Conservation (phyloP, 1,139 yeast species). For the Scheffersomyces illinoinensis region DNA sequence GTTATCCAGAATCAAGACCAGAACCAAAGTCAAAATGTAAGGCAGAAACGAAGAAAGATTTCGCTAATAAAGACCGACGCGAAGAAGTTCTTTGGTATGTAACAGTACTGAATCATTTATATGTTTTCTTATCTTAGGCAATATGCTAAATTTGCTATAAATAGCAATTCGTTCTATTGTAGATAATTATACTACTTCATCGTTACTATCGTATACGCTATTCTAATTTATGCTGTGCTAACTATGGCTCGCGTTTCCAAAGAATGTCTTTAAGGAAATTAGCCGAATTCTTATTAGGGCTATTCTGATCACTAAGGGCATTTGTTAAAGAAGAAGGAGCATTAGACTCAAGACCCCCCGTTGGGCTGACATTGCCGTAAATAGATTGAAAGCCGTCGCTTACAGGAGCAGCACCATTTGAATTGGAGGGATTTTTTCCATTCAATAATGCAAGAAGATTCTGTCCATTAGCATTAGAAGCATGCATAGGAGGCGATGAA, state of each 20-base stretch:
- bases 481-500: neutral
- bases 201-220: neutral
- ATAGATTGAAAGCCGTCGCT: constrained; percentile 12
- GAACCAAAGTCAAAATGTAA: too few species aligned
- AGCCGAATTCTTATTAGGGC: constrained; percentile 6
- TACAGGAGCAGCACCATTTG: neutral
- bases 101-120: neutral
- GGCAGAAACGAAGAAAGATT: neutral
- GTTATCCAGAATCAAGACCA: neutral
- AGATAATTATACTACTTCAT: neutral
- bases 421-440: constrained; percentile 6
- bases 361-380: constrained; percentile 7
- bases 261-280: constrained; percentile 10
- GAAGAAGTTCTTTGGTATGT: constrained; percentile 9
- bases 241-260: constrained; percentile 8
- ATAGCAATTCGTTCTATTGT: neutral
- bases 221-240: neutral
- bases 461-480: constrained; percentile 12
- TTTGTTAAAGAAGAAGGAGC: constrained; percentile 2
- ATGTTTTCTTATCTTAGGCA: neutral
- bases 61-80: constrained; percentile 8
- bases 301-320: neutral
- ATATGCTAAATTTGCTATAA: neutral
- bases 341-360: constrained; percentile 1
- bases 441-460: constrained; percentile 15